Conservation (phyloP, 2,329 filamentous ascomycete species). For the Allantophomopsis lycopodina region DNA sequence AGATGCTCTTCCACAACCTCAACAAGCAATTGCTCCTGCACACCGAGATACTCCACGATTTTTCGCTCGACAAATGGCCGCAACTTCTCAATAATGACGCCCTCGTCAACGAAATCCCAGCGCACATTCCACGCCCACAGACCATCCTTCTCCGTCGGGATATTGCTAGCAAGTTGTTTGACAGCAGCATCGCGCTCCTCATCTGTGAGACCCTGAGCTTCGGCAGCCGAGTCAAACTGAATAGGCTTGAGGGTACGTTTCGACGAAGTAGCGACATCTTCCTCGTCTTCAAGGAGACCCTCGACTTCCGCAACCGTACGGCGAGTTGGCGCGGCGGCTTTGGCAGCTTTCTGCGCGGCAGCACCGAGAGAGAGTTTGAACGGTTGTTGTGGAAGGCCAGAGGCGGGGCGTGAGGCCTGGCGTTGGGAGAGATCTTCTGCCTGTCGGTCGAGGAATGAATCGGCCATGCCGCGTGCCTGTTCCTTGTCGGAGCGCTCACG, state of each 20-base stretch:
- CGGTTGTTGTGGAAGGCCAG: slow-evolving; percentile 47
- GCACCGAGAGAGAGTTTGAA: slow-evolving; percentile 92
- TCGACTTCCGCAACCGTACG: slow-evolving; percentile 90
- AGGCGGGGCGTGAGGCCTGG: slow-evolving; percentile 16
- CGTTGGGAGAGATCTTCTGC: slow-evolving; percentile 58
- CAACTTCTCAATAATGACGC: slow-evolving; percentile 71
- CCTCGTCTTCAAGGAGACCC: slow-evolving; percentile 87
- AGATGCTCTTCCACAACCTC: slow-evolving; percentile 86
- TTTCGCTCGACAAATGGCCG: slow-evolving; percentile 96
- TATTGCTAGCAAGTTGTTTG: slow-evolving; percentile 72
- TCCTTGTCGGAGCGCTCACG: slow-evolving; percentile 60
- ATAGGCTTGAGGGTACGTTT: slow-evolving; percentile 72
- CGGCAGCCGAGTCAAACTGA: slow-evolving; percentile 56
- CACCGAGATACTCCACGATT: slow-evolving; percentile 89
- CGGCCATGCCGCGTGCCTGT: slow-evolving; percentile 70
- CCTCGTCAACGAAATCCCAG: slow-evolving; percentile 82
- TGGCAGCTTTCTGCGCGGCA: slow-evolving; percentile 60
- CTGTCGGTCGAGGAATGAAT: slow-evolving; percentile 79
- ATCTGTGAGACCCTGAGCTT: slow-evolving; percentile 59
- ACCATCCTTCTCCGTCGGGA: slow-evolving; percentile 73
- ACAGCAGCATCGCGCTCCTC: slow-evolving; percentile 79
- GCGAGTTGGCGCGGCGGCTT: slow-evolving; percentile 38
- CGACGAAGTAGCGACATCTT: slow-evolving; percentile 55
- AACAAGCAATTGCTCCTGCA: slow-evolving; percentile 91
- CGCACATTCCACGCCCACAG: slow-evolving; percentile 89